Evolutionary conservation across 1,284 basidiomycete genomes (phyloP).

Genomic region (Tilletiopsis washingtonensis): DNA sequence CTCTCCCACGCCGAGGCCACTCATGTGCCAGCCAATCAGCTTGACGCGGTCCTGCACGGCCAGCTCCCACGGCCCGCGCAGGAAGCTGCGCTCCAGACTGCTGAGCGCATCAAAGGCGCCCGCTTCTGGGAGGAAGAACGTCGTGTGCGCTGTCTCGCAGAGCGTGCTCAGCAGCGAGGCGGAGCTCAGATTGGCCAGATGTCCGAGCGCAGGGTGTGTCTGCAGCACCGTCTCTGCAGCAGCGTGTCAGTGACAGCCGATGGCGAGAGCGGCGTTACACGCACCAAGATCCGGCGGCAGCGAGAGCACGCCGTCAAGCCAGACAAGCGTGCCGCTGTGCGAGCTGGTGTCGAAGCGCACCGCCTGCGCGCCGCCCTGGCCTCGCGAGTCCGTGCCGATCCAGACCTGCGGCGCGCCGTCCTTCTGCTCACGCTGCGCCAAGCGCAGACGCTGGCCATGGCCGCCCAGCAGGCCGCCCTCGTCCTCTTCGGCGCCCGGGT

Average conservation of each 20-base stretch:
- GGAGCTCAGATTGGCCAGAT: slow-evolving; percentile 45
- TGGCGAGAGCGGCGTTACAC: slow-evolving; percentile 32
- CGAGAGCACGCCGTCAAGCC: slow-evolving; percentile 66
- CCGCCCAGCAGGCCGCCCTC: slow-evolving; percentile 65
- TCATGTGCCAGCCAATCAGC: slow-evolving; percentile 40
- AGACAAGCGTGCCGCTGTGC: slow-evolving; percentile 65
- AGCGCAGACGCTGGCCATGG: slow-evolving; percentile 70
- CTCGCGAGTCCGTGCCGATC: slow-evolving; percentile 64
- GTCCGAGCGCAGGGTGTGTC: slow-evolving; percentile 31
- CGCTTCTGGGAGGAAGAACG: slow-evolving; percentile 81
- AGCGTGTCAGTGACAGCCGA: background rate
- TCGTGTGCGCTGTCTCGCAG: slow-evolving; percentile 58
- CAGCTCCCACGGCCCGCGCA: slow-evolving; percentile 25
- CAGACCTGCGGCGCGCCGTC: slow-evolving; percentile 16
- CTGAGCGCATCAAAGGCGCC: slow-evolving; percentile 59
- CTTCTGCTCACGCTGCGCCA: slow-evolving; percentile 52
- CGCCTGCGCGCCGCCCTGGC: slow-evolving; percentile 56
- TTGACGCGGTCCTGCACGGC: slow-evolving; percentile 33
- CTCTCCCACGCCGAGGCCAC: slow-evolving; percentile 29
- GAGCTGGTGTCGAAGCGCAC: slow-evolving; percentile 50
- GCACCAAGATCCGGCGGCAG: slow-evolving; percentile 68
- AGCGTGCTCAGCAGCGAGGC: slow-evolving; percentile 21
- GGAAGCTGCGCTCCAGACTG: slow-evolving; percentile 26
- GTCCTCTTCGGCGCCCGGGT: slow-evolving; percentile 42
- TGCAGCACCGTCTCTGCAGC: slow-evolving; percentile 23